Evolutionary conservation across 1,284 basidiomycete genomes (phyloP), one percentile per base, ranked within the genome.

Genomic region (Moesziomyces globuligerus): DNA sequence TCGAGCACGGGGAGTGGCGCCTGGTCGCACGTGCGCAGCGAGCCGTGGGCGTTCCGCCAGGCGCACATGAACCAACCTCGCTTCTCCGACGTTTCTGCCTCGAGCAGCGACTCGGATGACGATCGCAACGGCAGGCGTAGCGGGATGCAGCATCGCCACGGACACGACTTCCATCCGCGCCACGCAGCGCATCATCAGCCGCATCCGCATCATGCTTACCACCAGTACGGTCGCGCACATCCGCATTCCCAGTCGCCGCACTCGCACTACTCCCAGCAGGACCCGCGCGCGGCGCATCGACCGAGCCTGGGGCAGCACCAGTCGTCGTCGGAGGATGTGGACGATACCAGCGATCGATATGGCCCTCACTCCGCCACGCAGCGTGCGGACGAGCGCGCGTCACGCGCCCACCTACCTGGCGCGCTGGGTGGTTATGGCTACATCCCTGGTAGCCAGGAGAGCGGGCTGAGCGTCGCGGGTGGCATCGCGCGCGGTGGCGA

Each of bases 361-460:
- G 40, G 55, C 10, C 45, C 50, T 3, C 26, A 38, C 7, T 13
- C 47, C 7, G 26, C 46, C 1, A n/a, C n/a, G n/a, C n/a, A 24
- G n/a, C 47, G 46, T 17, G 34, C 42, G 34, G 41, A 53, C 9
- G 49, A 40, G 4, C 38, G 44, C 10, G 9, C 29, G 11, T 21
- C 52, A 24, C 29, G 68, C 4, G 28, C 23, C 9, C 52, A 56
- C 21, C 34, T 72, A 50, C 74, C 73, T 0, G 75, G 73, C 18
- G 60, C 65, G 6, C 25, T 78, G 50, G 65, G 76, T 10, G 79
- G 74, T 3, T 81, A 81, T 43, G 76, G 76, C 10, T 78, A 79
- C 46, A 81, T 81, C 26, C 71, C 78, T 0, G 70, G 78, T 18
- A 81, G 79, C 56, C 69, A 75, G 45, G 78, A 79, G 45, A 78